Evolutionary conservation across 345 rosid species (phyloP), one percentile per base, ranked within the genome.

Genomic region (Turnera subulata): DNA sequence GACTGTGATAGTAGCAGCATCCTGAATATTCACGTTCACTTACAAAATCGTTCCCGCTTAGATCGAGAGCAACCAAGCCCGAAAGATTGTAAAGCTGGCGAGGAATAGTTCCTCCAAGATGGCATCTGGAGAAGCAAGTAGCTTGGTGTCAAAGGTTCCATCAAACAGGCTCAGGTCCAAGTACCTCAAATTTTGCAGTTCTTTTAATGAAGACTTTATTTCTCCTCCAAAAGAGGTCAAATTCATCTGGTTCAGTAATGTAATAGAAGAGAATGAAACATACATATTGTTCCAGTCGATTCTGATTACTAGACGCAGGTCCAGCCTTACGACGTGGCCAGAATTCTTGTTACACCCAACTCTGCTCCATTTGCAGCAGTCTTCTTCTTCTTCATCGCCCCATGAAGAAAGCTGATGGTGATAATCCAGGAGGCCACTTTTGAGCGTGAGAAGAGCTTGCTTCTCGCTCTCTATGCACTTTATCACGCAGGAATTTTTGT

Each of bases 141-240:
- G 50, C 20, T 25, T 24, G 6, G 73, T 78, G 11, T 14, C 46
- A 55, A 83, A 80, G 39, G 39, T 35, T 35, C 39, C 39, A 42
- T 69, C 64, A 45, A 73, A 75, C 33, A 1, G 18, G 50, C 83
- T 72, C 51, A 83, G 26, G 58, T 80, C 83, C 26, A 82, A 55
- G 13, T 73, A 73, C 16, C 40, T 56, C 66, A 82, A 58, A 49
- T 73, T 61, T 44, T 61, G 60, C 61, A 83, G 70, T 19, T 56
- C 40, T 6, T 73, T 52, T 43, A 80, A 37, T 26, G 84, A 82
- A 43, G 63, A 40, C 35, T 56, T 66, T 6, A 83, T 43, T 63
- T 74, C 71, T 54, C 88, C 85, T 45, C 39, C 39, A 53, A 43
- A 56, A 80, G 63, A 46, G 37, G 43, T 20, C n/a, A 37, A 9